phyloP scores from a whole-genome alignment of 768 basidiomycete species.

The Nidularia pulvinata region DNA sequence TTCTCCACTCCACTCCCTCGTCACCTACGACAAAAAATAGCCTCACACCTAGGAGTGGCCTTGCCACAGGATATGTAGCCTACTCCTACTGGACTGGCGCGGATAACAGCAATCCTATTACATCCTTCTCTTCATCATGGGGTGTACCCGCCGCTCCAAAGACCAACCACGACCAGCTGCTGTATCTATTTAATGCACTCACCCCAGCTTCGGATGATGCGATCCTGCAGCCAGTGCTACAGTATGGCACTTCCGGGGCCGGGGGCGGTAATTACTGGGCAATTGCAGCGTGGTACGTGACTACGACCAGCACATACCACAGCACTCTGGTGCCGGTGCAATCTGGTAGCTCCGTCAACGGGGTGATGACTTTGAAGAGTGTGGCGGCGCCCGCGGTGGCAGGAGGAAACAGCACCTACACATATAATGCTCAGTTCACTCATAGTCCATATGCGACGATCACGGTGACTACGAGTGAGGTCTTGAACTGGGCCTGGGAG shows the following conservation, averaged over 20 bases:
- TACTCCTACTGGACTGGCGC: not conserved
- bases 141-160: constrained; percentile 15
- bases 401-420: not conserved
- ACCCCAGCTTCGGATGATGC: not conserved
- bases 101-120: constrained; percentile 4
- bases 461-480: not conserved
- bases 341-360: not conserved
- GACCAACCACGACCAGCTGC: constrained; percentile 10
- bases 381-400: not conserved
- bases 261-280: constrained; percentile 20
- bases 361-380: not conserved
- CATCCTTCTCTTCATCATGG: constrained; percentile 13
- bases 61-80: constrained; percentile 1
- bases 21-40: constrained; percentile 1
- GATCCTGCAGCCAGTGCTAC: constrained; percentile 19
- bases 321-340: not conserved
- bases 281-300: constrained; percentile 17
- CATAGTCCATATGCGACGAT: not conserved
- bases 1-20: constrained; percentile 7
- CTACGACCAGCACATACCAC: not conserved
- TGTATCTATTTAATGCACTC: constrained; percentile 18
- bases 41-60: constrained; percentile 8
- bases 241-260: constrained; percentile 16
- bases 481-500: not conserved
- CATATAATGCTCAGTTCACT: not conserved